Base-by-base conservation (phyloP, 1,139 yeast genomes). In the Debaryomyces sp. region DNA sequence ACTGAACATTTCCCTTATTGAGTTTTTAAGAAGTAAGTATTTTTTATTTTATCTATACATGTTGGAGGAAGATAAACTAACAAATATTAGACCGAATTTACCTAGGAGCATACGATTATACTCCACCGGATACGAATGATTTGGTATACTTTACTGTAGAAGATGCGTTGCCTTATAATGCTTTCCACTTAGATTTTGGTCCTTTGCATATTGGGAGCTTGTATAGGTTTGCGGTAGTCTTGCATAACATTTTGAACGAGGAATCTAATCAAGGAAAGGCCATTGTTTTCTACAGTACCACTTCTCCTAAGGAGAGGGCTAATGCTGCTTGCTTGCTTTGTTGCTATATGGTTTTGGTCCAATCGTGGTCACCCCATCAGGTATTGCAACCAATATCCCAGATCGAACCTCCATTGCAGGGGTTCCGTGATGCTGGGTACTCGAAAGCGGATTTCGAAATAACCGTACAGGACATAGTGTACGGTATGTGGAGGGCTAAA, bases 401-500 rank as follows among this genome's bases (percentile, higher is more conserved):
- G 65, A 84, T 87, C 4, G 94, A 88, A 44, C 97, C 97, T 1
- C 97, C 99, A 2, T 86, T 92, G 58, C 92, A 88, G 85, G 87
- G 94, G 1, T 94, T 92, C 67, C 78, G 99, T 64, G 99, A 94
- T 67, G 99, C 99, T 0, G 99, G 99, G 1, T 94, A 94, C 67
- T 89, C 97, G 5, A 87, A 85, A 50, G 97, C 98, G 0, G 99
- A 94, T 67, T 94, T 89, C 63, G 96, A 88, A 61, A 82, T 94
- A 54, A 84, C 96, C 10, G 89, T 94, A 54, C 99, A 94, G 67
- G 99, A 94, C 66, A 81, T 94, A 13, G 96, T 94, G 3, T 94
- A 94, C 61, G 99, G 96, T 9, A 84, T 95, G 67, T 94, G 99
- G 99, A 79, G 97, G 60, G 99, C 99, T n/a, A 94, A 94, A 64